phyloP scores from a whole-genome alignment of 2,329 filamentous ascomycete species.

The Penicillium brasilianum region DNA sequence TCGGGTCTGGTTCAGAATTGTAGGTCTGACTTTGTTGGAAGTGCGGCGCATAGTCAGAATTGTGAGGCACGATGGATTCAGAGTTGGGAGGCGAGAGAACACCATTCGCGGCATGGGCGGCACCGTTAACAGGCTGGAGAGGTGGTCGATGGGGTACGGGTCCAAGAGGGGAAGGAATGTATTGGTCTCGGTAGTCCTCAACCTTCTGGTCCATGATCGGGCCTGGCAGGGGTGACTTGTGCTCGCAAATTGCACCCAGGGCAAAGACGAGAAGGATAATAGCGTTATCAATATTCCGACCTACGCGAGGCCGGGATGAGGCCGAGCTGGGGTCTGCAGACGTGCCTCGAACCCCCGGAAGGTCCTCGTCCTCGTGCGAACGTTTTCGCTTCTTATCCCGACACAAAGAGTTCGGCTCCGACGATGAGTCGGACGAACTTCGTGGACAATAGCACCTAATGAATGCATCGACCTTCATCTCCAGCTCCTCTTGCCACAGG shows the following conservation, averaged over 20 bases:
- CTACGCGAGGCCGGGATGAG: slow-evolving; percentile 36
- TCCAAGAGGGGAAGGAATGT: slow-evolving; percentile 29
- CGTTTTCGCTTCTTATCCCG: slow-evolving; percentile 46
- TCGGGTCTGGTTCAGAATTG: slow-evolving; percentile 17
- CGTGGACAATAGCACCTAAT: slow-evolving; percentile 53
- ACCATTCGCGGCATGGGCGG: slow-evolving; percentile 22
- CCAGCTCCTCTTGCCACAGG: slow-evolving; percentile 60
- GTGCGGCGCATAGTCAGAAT: slow-evolving; percentile 29
- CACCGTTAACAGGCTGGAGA: background rate
- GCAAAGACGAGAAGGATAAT: slow-evolving; percentile 83
- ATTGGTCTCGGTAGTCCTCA: slow-evolving; percentile 35
- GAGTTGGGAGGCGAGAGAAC: slow-evolving; percentile 37
- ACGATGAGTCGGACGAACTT: slow-evolving; percentile 16
- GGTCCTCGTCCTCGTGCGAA: slow-evolving; percentile 40
- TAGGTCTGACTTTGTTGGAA: slow-evolving; percentile 24
- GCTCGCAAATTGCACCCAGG: slow-evolving; percentile 78
- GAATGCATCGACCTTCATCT: slow-evolving; percentile 58
- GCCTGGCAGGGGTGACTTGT: slow-evolving; percentile 55
- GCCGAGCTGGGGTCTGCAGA: slow-evolving; percentile 17
- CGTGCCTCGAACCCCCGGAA: slow-evolving; percentile 34
- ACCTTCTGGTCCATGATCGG: slow-evolving; percentile 54
- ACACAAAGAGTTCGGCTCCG: slow-evolving; percentile 11
- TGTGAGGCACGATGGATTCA: slow-evolving; percentile 28
- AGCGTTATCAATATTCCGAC: slow-evolving; percentile 75
- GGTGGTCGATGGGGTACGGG: slow-evolving; percentile 18